phyloP scores from a whole-genome alignment of 2,329 filamentous ascomycete species.

The Cercospora sesami region DNA sequence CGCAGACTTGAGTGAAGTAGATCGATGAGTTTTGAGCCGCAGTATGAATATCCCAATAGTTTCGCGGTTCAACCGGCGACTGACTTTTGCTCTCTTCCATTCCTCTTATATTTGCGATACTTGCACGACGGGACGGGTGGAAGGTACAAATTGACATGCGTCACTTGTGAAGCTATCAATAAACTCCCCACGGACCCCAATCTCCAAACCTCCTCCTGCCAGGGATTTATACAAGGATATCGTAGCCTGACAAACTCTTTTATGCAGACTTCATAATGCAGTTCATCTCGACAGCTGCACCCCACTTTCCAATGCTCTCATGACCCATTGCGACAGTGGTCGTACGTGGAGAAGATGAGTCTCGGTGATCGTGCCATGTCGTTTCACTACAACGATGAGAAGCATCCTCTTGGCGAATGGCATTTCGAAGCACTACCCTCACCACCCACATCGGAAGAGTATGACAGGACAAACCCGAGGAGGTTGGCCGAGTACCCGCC shows the following conservation, averaged over 20 bases:
- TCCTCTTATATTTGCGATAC: not conserved
- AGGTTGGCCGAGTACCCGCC: constrained; percentile 6
- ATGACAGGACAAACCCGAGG: not conserved
- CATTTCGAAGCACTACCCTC: not conserved
- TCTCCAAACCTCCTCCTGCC: constrained; percentile 7
- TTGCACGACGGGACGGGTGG: not conserved
- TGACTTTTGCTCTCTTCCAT: not conserved
- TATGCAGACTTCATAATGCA: constrained; percentile 4
- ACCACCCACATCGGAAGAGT: not conserved
- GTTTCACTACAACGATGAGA: constrained; percentile 1
- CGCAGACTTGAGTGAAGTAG: not conserved
- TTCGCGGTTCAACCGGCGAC: not conserved
- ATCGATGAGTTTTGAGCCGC: not conserved
- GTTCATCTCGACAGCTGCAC: constrained; percentile 1
- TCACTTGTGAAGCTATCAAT: not conserved
- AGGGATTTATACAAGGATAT: constrained; percentile 5
- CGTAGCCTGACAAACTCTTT: not conserved
- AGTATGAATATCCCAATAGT: not conserved
- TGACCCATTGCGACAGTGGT: not conserved
- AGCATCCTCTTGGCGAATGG: constrained; percentile 7
- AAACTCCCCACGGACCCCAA: not conserved
- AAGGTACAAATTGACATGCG: not conserved
- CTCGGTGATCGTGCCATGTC: not conserved
- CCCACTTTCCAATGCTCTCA: not conserved
- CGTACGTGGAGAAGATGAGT: not conserved